Percentiles rank a stretch among this genome's conserved stretches.
These are phyloP conservation scores for Trichoderma sp. DNA, from an alignment of 2,329 filamentous ascomycete genomes.

Conservation along the genomic window DNA sequence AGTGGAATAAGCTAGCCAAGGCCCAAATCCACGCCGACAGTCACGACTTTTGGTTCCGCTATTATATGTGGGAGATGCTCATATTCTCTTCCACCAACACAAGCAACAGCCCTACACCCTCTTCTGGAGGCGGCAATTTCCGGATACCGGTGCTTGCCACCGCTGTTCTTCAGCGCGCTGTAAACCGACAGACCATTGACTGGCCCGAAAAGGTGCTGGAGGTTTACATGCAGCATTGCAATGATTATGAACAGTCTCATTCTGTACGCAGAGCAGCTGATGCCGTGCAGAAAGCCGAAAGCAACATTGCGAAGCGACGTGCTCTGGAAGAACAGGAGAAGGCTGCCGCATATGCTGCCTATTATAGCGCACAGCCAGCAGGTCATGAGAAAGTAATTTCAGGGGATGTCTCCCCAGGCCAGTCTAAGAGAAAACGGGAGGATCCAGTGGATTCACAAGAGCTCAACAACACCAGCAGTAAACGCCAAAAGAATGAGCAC, in stretches of 20 bases:
- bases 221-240: constrained; percentile 75
- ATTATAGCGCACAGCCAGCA: constrained; percentile 34
- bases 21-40: constrained; percentile 67
- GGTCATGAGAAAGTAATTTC: constrained; percentile 22
- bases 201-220: constrained; percentile 75
- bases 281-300: constrained; percentile 69
- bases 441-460: constrained; percentile 45
- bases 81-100: constrained; percentile 45
- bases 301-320: constrained; percentile 60
- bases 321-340: constrained; percentile 63
- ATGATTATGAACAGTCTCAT: constrained; percentile 80
- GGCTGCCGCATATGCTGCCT: constrained; percentile 49
- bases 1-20: constrained; percentile 69
- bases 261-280: constrained; percentile 72
- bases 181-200: constrained; percentile 61
- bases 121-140: constrained; percentile 44
- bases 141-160: constrained; percentile 73
- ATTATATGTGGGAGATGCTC: constrained; percentile 89
- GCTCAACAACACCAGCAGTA: constrained; percentile 56
- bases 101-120: constrained; percentile 52
- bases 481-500: constrained; percentile 60
- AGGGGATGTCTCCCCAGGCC: constrained; percentile 37
- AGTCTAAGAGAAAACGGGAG: constrained; percentile 73
- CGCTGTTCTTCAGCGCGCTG: constrained; percentile 69
- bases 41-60: constrained; percentile 91